Evolutionary conservation across 1,284 basidiomycete genomes (phyloP), one percentile per base, ranked within the genome.

Genomic region (Melanopsichium pennsylvanicum): DNA sequence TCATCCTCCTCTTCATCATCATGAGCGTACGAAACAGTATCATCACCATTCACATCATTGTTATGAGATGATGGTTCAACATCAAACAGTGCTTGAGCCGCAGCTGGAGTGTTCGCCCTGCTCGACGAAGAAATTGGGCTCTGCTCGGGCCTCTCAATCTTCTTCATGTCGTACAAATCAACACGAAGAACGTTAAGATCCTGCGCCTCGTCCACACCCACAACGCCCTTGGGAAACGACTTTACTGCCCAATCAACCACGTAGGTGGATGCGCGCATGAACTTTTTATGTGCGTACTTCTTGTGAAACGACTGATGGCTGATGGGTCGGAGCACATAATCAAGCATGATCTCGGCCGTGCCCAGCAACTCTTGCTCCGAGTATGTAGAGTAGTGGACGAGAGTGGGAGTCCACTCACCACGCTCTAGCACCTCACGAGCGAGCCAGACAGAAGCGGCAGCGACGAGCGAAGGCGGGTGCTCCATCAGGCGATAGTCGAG

Each of bases 391-490:
- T 94, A 97, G 81, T 97, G 93, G 1, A 91, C 90, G 66, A 80
- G 94, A 81, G 82, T 94, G 92, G 18, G 91, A 9, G 70, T 74
- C 95, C 93, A 97, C 81, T 88, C 86, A 47, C 91, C 88, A 58
- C 88, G 86, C 33, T 90, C 90, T 19, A 97, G 85, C 19, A 92
- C 88, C 43, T 93, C 81, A 26, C 94, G 85, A 0, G 92, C 91
- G n/a, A 97, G 84, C 92, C 93, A 97, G 74, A 93, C 88, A 0
- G 90, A 86, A 4, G 93, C 89, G 5, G 93, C 94, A 9, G 94
- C 93, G 73, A 96, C 84, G 63, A 93, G 82, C 23, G 91, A 93
- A 0, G 95, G 92, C 18, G 90, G 87, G 19, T 88, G 88, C 12
- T 87, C 85, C 60, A 98, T 85, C 62, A 98, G 84, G 5, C 89